Percentiles rank a stretch among this genome's conserved stretches.
phyloP scores from a whole-genome alignment of 2,329 filamentous ascomycete genomes.

The Tolypocladium nubicola region DNA sequence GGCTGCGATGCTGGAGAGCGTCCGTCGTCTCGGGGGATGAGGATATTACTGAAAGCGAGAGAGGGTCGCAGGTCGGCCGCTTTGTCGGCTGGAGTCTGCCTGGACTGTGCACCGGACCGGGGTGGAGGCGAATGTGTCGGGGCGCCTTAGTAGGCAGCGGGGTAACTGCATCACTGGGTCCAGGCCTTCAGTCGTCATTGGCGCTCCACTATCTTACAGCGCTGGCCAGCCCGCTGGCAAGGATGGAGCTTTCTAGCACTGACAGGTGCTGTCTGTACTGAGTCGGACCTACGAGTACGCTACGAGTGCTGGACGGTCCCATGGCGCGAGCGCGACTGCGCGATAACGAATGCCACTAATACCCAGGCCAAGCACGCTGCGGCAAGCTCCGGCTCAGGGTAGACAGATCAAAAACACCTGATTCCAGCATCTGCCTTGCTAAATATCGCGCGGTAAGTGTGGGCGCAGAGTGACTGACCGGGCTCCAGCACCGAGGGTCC shows the following conservation, averaged over 20 bases:
- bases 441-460: background rate
- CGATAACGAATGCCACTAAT: background rate
- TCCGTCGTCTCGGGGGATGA: background rate
- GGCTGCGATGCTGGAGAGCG: background rate
- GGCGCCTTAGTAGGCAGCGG: background rate
- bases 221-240: background rate
- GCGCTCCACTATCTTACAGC: background rate
- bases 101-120: background rate
- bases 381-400: background rate
- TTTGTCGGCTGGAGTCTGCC: background rate
- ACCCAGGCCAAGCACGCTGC: background rate
- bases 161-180: background rate
- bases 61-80: background rate
- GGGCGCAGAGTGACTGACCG: background rate
- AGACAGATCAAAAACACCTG: background rate
- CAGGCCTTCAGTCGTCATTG: background rate
- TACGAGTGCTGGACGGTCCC: too few relatives aligned
- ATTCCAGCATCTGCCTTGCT: background rate
- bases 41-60: background rate
- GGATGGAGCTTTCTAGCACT: background rate
- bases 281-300: too few relatives aligned
- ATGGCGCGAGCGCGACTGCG: background rate
- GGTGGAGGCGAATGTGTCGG: background rate
- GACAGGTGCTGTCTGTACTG: too few relatives aligned
- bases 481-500: too few relatives aligned